phyloP scores from a whole-genome alignment of 2,329 filamentous ascomycete species.

The Cladosporium cucumerinum region DNA sequence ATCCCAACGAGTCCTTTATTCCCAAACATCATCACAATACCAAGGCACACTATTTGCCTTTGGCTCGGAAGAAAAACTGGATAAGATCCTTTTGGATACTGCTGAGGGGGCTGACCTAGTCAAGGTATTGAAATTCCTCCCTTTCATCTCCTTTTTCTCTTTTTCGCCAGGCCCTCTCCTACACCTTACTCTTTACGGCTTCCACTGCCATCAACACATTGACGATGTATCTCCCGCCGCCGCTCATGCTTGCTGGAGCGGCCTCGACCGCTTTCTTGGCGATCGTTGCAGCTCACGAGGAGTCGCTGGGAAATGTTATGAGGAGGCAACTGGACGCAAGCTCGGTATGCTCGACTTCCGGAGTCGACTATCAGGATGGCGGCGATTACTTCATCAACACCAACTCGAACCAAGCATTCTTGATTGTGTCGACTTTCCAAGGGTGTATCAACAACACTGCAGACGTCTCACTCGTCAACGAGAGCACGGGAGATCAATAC shows the following conservation, averaged over 20 bases:
- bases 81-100: not conserved
- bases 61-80: not conserved
- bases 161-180: not conserved
- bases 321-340: constrained; percentile 4
- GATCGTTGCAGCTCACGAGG: not conserved
- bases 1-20: not conserved
- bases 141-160: not conserved
- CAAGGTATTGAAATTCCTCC: not conserved
- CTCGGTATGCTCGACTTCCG: constrained; percentile 21
- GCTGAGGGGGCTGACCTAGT: not conserved
- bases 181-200: not conserved
- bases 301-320: not conserved
- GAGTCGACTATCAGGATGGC: constrained; percentile 43
- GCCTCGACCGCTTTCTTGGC: not conserved
- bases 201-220: not conserved
- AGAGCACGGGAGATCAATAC: constrained; percentile 39
- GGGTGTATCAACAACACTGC: constrained; percentile 42
- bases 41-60: not conserved
- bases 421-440: constrained; percentile 43
- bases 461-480: constrained; percentile 41
- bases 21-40: not conserved
- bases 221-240: not conserved
- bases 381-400: constrained; percentile 47
- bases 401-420: constrained; percentile 40
- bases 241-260: not conserved